Evolutionary conservation across 177 flowering plant genomes (phyloP), one percentile per base, ranked within the genome.

Genomic region (Vitis hybrid): DNA sequence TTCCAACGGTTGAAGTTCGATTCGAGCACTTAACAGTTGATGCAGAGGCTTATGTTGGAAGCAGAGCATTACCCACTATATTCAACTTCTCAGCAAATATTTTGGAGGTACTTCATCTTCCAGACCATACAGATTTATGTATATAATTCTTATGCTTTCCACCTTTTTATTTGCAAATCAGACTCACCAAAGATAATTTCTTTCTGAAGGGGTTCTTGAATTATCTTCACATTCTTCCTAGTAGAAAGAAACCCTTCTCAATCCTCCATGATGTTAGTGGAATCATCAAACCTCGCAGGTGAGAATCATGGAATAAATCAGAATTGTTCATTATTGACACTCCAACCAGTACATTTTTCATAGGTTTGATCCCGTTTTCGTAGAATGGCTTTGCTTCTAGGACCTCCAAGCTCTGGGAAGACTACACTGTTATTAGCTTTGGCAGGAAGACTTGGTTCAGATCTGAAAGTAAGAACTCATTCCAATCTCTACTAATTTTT

Each of bases 1-100:
- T 85, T 60, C 98, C 97, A 2, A 85, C 88, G 1, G 88, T 93
- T 17, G 98, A 93, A 81, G 98, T 93, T 12, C 83, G 97, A 61
- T 93, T 75, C 24, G 88, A 91, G 76, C 84, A 89, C 73, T 60
- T 94, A 54, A 85, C 68, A 64, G 70, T 94, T 6, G 84, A 83
- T 19, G 97, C 97, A 60, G 85, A 86, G 70, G 92, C 90, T 50
- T 80, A 80, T 73, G 82, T 82, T 1, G 97, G 94, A 18, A 70
- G 92, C 58, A 85, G 98, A 79, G 91, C 92, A 27, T 32, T 94
- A 57, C 97, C 97, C 7, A 85, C 95, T 30, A 55, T 94, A 0
- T 52, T 87, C 70, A 94, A 94, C 77, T 91, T 82, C 70, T 54
- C 63, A 64, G 65, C 66, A 27, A 84, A 86, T 69, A 62, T 79